Percentiles rank a stretch among this genome's conserved stretches.
Evolutionary conservation across 495 filamentous ascomycete species (phyloP).

Genomic region (Penicillium waksmanii): DNA sequence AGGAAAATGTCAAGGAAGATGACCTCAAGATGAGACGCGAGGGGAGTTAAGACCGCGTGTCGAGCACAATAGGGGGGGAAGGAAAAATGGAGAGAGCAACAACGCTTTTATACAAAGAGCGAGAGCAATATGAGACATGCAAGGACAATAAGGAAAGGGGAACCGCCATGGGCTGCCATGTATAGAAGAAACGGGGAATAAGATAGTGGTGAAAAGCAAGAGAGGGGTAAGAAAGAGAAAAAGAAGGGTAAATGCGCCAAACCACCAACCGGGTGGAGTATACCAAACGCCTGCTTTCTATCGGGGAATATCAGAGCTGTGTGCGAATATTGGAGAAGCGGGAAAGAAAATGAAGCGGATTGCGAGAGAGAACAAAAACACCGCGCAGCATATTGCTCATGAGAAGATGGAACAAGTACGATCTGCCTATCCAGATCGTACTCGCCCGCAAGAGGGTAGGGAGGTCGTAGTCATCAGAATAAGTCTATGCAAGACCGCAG

Average conservation of each 20-base stretch:
- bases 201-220: constrained; percentile 15
- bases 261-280: constrained; percentile 37
- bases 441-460: constrained; percentile 17
- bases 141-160: constrained; percentile 17
- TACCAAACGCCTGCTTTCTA: constrained; percentile 54
- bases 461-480: constrained; percentile 39
- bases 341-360: constrained; percentile 7
- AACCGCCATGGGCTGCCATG: constrained; percentile 10
- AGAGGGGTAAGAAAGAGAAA: constrained; percentile 23
- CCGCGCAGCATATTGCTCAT: constrained; percentile 40
- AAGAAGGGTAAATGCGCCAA: constrained; percentile 33
- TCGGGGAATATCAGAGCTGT: constrained; percentile 46
- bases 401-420: constrained; percentile 27
- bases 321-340: constrained; percentile 22
- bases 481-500: constrained; percentile 31
- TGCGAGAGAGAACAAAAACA: constrained; percentile 24
- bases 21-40: constrained; percentile 20
- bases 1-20: constrained; percentile 23
- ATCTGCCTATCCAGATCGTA: constrained; percentile 24
- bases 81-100: constrained; percentile 8
- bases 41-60: constrained; percentile 21
- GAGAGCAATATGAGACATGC: constrained; percentile 28
- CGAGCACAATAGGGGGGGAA: constrained; percentile 15
- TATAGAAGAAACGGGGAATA: constrained; percentile 16
- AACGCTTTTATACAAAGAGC: constrained; percentile 48